phyloP scores from a whole-genome alignment of 768 basidiomycete genomes.

The Leccinum aurantiacum region DNA sequence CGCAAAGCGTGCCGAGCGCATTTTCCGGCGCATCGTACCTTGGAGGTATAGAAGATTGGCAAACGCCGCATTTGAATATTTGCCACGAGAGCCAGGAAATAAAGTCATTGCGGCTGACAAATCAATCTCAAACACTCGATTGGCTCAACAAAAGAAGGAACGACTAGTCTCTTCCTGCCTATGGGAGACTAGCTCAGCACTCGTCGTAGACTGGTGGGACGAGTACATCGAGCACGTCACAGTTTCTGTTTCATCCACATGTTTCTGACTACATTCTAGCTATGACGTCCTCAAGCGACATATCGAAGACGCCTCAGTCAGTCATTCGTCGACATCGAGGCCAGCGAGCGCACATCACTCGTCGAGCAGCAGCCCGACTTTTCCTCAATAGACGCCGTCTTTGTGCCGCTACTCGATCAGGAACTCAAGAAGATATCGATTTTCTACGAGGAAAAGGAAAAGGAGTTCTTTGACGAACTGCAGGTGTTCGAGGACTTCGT shows the following conservation, averaged over 20 bases:
- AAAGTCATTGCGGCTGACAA: not conserved
- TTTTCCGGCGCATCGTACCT: conserved; percentile 27
- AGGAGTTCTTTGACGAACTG: too few species aligned
- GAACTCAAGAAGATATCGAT: too few species aligned
- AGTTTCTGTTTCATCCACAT: not conserved
- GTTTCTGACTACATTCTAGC: conserved; percentile 37
- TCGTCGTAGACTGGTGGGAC: conserved; percentile 53
- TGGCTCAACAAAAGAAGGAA: too few species aligned
- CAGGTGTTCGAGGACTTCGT: too few species aligned
- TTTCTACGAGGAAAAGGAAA: too few species aligned
- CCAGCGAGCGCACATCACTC: too few species aligned
- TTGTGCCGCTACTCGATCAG: too few species aligned
- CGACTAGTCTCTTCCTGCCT: too few species aligned
- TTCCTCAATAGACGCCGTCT: too few species aligned
- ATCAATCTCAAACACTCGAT: conserved; percentile 23
- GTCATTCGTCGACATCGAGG: not conserved
- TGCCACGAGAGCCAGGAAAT: too few species aligned
- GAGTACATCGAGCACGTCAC: too few species aligned
- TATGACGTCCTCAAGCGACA: conserved; percentile 83
- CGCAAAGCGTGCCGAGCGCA: conserved; percentile 36
- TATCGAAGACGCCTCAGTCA: conserved; percentile 56
- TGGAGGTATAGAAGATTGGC: conserved; percentile 21
- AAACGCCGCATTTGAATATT: conserved; percentile 15
- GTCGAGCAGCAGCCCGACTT: too few species aligned
- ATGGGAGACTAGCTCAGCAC: conserved; percentile 50